A percentile compares a stretch with the other conserved stretches of the same genome.
These are phyloP conservation scores for Fusarium sp. DNA, from an alignment of 2,329 filamentous ascomycete species.

Conservation along the genomic window DNA sequence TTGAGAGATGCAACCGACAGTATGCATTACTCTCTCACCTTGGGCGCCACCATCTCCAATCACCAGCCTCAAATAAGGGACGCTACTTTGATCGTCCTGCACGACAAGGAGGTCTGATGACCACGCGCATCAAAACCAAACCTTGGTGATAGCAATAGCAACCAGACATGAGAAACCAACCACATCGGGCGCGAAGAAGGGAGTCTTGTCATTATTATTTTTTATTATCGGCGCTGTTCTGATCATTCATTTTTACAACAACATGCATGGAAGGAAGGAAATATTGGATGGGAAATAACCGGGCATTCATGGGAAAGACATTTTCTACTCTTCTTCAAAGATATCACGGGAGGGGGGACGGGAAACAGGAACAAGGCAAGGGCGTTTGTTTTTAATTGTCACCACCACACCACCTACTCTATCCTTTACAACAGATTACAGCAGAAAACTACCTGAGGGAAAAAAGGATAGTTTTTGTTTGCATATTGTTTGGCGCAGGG, in stretches of 20 bases:
- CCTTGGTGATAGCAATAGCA: conserved; percentile 10
- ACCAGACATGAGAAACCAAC: conserved; percentile 5
- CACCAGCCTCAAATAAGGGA: conserved; percentile 14
- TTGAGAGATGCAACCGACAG: not conserved
- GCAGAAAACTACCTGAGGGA: conserved; percentile 3
- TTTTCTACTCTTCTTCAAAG: not conserved
- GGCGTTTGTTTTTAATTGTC: conserved; percentile 29
- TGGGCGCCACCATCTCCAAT: conserved; percentile 32
- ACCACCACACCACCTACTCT: conserved; percentile 2
- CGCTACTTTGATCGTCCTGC: conserved; percentile 18
- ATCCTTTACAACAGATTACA: conserved; percentile 21
- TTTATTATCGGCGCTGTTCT: conserved; percentile 27
- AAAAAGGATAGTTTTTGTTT: conserved; percentile 30
- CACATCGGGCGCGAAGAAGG: conserved; percentile 20
- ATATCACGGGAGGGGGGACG: conserved; percentile 32
- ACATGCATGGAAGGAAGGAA: conserved; percentile 38
- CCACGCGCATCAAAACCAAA: conserved; percentile 1
- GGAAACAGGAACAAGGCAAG: conserved; percentile 28
- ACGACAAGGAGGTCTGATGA: conserved; percentile 28
- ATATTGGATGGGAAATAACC: conserved; percentile 4
- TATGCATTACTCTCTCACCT: not conserved
- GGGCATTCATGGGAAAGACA: conserved; percentile 35
- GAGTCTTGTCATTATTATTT: conserved; percentile 16
- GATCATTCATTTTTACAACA: not conserved
- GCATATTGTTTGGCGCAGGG: conserved; percentile 43